Conservation (phyloP, 108 stramenopile genomes). For the Discostella stelligeroides region DNA sequence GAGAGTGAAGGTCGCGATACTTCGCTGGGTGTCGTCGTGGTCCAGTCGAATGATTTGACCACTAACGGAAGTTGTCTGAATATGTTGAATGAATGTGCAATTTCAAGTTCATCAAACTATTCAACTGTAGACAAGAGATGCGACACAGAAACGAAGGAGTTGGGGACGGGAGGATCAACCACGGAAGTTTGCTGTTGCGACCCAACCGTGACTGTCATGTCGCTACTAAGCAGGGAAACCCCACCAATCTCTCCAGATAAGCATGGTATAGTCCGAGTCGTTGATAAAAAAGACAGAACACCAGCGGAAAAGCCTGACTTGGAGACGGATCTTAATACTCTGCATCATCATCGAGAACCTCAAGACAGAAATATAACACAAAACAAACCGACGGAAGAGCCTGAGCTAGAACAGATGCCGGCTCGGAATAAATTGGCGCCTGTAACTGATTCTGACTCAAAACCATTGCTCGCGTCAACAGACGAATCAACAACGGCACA, state of each 20-base stretch:
- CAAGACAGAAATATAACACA: neutral
- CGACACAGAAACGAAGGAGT: no score
- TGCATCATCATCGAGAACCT: constrained; percentile 15
- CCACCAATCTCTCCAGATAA: neutral
- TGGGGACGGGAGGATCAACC: no score
- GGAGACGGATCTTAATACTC: constrained; percentile 26
- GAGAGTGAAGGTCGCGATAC: no score
- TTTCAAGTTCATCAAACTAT: no score
- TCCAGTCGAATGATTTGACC: no score
- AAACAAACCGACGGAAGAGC: neutral
- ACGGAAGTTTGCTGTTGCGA: neutral
- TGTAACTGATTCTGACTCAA: no score
- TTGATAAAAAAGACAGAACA: constrained; percentile 6
- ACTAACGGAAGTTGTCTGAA: no score
- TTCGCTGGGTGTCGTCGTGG: no score
- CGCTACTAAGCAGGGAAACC: constrained; percentile 4
- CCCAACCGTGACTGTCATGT: constrained; percentile 6
- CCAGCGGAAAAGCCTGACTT: neutral
- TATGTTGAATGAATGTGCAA: no score
- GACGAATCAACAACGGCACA: constrained; percentile 3
- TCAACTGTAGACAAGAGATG: no score
- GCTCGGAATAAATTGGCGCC: neutral
- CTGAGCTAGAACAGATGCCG: neutral
- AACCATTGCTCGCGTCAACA: neutral
- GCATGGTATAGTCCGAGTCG: no score